Evolutionary conservation across 2,329 filamentous ascomycete genomes (phyloP), one percentile per base, ranked within the genome.

Genomic region (Penicillium thymicola): DNA sequence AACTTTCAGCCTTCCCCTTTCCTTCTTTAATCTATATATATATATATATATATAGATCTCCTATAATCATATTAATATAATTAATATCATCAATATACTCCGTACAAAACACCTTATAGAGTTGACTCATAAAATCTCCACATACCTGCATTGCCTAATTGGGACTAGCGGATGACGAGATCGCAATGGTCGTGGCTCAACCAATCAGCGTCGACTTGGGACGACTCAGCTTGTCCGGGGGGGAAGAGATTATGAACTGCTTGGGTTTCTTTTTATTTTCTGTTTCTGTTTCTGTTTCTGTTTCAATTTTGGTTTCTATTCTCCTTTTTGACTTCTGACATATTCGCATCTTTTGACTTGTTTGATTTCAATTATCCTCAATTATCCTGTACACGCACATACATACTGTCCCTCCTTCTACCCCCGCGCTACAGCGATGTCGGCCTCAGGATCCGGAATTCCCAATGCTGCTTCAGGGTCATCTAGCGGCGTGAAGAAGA

Each of bases 401-500:
- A 41, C 40, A 30, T 30, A 21, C 32, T 37, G 32, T 34, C 36
- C 49, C 40, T 50, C 34, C 55, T 28, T 62, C 57, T 58, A 60
- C 62, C 64, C 67, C 62, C 64, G 66, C 59, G 63, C 70, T 65
- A 61, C 68, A 72, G 71, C 70, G 72, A 75, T 75, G 72, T 75
- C 72, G 69, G 72, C 68, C 49, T 67, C 72, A 61, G 67, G 65
- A 66, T 67, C 71, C 48, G 68, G 64, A 63, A 59, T 51, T 51
- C 59, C 60, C 48, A 63, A 50, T 51, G 58, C 51, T 59, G 59
- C 55, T 40, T 59, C 58, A 53, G 58, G 52, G 42, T 68, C 67
- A 49, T 59, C 66, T 55, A 71, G 65, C 65, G 68, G 69, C 45
- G 55, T 73, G 59, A 76, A 76, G 64, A 84, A 83, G 76, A 76